These are phyloP conservation scores for Saccharomyces hybrid DNA, from an alignment of 1,139 yeast species.

Conservation along the genomic window DNA sequence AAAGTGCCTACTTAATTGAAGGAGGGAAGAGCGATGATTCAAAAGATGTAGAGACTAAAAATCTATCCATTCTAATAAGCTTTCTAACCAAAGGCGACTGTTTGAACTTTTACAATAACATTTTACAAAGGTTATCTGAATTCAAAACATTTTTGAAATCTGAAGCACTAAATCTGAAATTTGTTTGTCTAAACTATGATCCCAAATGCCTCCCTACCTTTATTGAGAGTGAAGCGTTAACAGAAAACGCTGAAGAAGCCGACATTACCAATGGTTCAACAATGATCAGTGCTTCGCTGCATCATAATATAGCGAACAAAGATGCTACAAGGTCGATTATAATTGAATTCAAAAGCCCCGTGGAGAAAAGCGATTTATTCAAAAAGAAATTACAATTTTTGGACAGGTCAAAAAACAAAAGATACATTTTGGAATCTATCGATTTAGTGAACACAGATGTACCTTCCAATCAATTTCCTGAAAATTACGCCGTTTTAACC, in stretches of 20 bases:
- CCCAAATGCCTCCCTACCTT: neutral
- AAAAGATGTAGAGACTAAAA: conserved; percentile 2
- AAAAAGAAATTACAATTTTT: conserved; percentile 45
- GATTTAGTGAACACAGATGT: conserved; percentile 45
- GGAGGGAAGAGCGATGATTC: conserved; percentile 14
- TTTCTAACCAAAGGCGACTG: conserved; percentile 40
- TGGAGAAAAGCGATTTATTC: conserved; percentile 29
- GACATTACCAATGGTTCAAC: neutral
- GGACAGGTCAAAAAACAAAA: conserved; percentile 24
- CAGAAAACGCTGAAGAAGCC: conserved; percentile 39
- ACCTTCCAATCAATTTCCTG: conserved; percentile 7
- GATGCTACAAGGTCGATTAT: conserved; percentile 28
- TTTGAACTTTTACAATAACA: conserved; percentile 40
- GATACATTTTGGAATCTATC: conserved; percentile 66
- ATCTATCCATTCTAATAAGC: conserved; percentile 31
- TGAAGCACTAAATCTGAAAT: conserved; percentile 46
- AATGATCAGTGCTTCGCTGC: neutral
- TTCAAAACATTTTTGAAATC: conserved; percentile 38
- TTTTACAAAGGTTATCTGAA: conserved; percentile 38
- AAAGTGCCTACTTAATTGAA: conserved; percentile 32
- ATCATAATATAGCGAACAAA: conserved; percentile 6
- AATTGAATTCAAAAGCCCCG: conserved; percentile 16
- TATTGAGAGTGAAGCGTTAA: conserved; percentile 31
- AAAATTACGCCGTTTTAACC: conserved; percentile 69
- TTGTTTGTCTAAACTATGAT: conserved; percentile 54